A percentile compares a stretch with the other conserved stretches of the same genome.
These are phyloP conservation scores for Solanum paucissectum DNA, from an alignment of 257 asterid genomes.

Conservation along the genomic window DNA sequence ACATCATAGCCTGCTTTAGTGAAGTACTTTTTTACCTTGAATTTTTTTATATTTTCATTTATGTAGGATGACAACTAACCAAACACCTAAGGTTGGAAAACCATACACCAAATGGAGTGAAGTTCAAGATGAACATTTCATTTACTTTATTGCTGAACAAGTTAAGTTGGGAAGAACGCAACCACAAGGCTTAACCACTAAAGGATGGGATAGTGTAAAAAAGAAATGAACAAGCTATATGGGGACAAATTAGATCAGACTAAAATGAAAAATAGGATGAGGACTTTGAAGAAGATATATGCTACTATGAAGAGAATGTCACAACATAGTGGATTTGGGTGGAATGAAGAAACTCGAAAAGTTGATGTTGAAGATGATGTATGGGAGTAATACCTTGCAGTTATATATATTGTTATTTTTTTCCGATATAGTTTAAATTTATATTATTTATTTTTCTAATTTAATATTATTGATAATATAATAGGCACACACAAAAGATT, in stretches of 20 bases:
- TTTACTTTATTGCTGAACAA: background rate
- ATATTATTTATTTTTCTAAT: background rate
- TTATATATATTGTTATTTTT: background rate
- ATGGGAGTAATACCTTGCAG: background rate
- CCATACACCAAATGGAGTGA: background rate
- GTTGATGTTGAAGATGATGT: too few relatives aligned
- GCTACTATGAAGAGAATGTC: background rate
- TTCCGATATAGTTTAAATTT: background rate
- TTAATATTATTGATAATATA: background rate
- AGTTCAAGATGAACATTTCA: background rate
- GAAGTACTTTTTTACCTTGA: background rate
- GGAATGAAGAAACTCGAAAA: too few relatives aligned
- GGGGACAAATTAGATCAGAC: background rate
- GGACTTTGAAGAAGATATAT: background rate
- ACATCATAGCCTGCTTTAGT: background rate
- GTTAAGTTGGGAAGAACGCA: background rate
- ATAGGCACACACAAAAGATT: background rate
- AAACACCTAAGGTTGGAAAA: background rate
- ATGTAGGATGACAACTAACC: background rate
- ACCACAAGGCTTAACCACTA: background rate
- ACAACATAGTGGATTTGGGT: background rate
- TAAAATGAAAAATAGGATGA: background rate
- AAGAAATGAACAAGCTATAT: background rate
- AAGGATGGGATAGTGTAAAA: background rate
- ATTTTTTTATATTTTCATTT: background rate